phyloP scores from a whole-genome alignment of 2,329 filamentous ascomycete genomes.

The Zasmidium angulare region DNA sequence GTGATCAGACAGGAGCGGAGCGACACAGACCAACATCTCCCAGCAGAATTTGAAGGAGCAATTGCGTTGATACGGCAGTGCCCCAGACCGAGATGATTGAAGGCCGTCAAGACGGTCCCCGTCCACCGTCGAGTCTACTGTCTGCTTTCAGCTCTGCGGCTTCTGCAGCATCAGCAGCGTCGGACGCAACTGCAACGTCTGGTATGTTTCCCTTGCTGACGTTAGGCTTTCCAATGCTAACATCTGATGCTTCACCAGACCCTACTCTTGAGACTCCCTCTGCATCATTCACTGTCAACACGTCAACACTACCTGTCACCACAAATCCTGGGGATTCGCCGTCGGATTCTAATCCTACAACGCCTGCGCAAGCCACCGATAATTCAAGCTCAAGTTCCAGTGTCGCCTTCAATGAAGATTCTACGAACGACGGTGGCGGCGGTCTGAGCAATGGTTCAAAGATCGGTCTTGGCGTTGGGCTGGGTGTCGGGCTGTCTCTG shows the following conservation, averaged over 20 bases:
- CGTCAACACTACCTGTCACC: background rate
- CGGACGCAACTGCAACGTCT: background rate
- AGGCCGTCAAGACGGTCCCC: background rate
- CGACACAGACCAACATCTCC: background rate
- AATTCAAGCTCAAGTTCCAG: background rate
- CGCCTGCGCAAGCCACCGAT: too few relatives aligned
- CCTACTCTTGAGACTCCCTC: too few relatives aligned
- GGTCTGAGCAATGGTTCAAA: constrained; percentile 15
- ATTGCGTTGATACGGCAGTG: too few relatives aligned
- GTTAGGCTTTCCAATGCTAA: too few relatives aligned
- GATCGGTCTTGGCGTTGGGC: constrained; percentile 19
- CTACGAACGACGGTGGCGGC: background rate
- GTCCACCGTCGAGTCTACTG: background rate
- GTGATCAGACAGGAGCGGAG: background rate
- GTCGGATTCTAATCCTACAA: too few relatives aligned
- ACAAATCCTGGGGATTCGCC: background rate
- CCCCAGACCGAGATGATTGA: background rate
- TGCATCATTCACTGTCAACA: background rate
- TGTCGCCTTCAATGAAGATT: background rate
- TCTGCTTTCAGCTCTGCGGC: background rate
- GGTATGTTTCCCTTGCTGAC: background rate
- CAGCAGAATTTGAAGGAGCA: background rate
- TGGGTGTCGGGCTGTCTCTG: constrained; percentile 15
- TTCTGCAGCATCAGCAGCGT: background rate
- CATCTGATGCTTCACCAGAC: too few relatives aligned